Conservation (phyloP, 2,329 filamentous ascomycete genomes). For the Fusarium sp. region DNA sequence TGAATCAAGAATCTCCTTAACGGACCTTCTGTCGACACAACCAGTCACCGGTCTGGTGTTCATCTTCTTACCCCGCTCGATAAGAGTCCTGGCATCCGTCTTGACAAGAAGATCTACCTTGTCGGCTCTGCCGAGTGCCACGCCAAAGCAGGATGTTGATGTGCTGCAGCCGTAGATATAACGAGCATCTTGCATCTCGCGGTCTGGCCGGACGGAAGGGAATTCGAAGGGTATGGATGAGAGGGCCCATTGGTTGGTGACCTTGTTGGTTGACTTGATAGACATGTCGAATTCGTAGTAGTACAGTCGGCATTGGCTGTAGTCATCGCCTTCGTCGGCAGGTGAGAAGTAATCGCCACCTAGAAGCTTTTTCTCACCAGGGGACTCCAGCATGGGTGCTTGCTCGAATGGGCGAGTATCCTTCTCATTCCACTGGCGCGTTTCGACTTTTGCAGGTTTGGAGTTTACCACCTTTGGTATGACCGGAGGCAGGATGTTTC, state of each 20-base stretch:
- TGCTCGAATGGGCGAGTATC: background rate
- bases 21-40: conserved; percentile 68
- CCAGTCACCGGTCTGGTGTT: conserved; percentile 64
- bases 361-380: fast-evolving
- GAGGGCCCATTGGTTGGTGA: conserved; percentile 72
- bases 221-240: conserved; percentile 76
- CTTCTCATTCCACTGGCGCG: background rate
- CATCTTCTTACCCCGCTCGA: conserved; percentile 61
- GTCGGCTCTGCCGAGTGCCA: conserved; percentile 70
- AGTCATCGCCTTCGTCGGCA: conserved; percentile 57
- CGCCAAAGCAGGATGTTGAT: conserved; percentile 65
- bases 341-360: fast-evolving
- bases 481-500: conserved; percentile 60
- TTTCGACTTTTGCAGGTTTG: no score
- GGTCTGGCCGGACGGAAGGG: conserved; percentile 65
- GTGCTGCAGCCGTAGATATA: conserved; percentile 77
- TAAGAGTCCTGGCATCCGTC: conserved; percentile 65
- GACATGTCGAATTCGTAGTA: conserved; percentile 71
- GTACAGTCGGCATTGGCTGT: conserved; percentile 76
- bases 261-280: conserved; percentile 46
- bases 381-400: conserved; percentile 5
- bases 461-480: no score
- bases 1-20: conserved; percentile 62
- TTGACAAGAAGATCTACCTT: conserved; percentile 76
- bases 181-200: conserved; percentile 66